These are phyloP conservation scores for Penicillium waksmanii DNA, from an alignment of 495 filamentous ascomycete genomes.

Conservation along the genomic window DNA sequence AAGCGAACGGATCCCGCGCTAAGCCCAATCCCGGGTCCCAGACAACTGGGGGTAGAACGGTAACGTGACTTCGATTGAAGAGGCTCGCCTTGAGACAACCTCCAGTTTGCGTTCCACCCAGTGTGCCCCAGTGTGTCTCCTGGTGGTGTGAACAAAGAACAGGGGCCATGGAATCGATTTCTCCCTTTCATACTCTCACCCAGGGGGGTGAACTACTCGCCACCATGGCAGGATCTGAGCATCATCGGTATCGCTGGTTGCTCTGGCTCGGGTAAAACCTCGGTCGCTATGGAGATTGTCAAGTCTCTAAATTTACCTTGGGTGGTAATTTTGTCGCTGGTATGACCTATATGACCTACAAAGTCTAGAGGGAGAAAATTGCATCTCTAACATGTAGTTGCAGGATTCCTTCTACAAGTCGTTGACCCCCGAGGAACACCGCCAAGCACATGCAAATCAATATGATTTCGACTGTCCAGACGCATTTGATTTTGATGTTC, in stretches of 20 bases:
- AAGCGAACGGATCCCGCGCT: slow-evolving; percentile 30
- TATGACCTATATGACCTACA: slow-evolving; percentile 44
- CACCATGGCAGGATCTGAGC: slow-evolving; percentile 90
- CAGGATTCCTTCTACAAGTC: slow-evolving; percentile 98
- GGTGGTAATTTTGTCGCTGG: slow-evolving; percentile 97
- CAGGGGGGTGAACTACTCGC: slow-evolving; percentile 73
- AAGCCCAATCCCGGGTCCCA: slow-evolving; percentile 28
- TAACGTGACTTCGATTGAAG: no score
- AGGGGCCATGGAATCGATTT: slow-evolving; percentile 47
- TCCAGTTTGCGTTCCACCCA: no score
- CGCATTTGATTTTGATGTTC: slow-evolving; percentile 90
- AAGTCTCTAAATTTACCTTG: slow-evolving; percentile 88
- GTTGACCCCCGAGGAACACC: slow-evolving; percentile 71
- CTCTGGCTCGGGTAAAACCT: slow-evolving; percentile 97
- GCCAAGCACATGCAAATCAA: slow-evolving; percentile 80
- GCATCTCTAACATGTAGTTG: slow-evolving; percentile 28
- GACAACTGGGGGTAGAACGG: no score
- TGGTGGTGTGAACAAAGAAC: not conserved
- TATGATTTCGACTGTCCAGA: slow-evolving; percentile 95
- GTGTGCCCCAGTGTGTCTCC: not conserved
- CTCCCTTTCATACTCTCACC: slow-evolving; percentile 46
- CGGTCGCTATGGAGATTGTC: slow-evolving; percentile 88
- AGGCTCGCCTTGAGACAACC: not conserved
- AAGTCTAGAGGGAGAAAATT: not conserved
- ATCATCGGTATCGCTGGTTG: slow-evolving; percentile 97